Evolutionary conservation across 2,329 filamentous ascomycete genomes (phyloP), one percentile per base, ranked within the genome.

Genomic region (Calcarisporium arbuscula): DNA sequence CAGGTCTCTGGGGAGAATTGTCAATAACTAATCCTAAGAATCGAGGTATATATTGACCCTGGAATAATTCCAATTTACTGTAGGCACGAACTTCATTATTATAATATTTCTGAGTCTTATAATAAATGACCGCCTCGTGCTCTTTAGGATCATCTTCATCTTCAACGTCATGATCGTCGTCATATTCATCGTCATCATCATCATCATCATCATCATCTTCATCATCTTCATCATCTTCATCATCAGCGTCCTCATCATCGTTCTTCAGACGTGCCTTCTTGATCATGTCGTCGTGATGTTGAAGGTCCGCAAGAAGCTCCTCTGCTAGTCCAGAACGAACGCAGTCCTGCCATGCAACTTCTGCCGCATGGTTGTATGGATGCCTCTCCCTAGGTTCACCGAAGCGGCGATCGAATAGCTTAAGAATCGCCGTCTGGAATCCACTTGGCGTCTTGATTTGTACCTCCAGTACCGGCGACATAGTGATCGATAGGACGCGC

Each of bases 381-480:
- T 36, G 18, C 17, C 17, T 23, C 20, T 28, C 21, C 25, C 35
- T 29, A 17, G 10, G 19, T n/a, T 28, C 32, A 6, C 32, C 39
- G 36, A 38, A 38, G 16, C 39, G 32, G 28, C 29, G 39, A 23
- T 41, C 35, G 26, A 35, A 41, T 6, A 41, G 32, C 18, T 41
- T 41, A 15, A 41, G 39, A 34, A 41, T 31, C 19, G 32, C 35
- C 18, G 22, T 36, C 17, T 15, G 27, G 3, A 19, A 11, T 10
- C 29, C 39, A 15, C 28, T 11, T 8, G 32, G 25, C 27, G 16
- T 28, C 16, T 9, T 32, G 14, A 41, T 19, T 12, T 35, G 19
- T 11, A 38, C 39, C 27, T 34, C 35, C 35, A 41, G 35, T 12
- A 41, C 39, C 17, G 35, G 35, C 15, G 35, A 37, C 15, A 37